phyloP scores from a whole-genome alignment of 805 yeast genomes.

The Vanderwaltozyma polyspora region DNA sequence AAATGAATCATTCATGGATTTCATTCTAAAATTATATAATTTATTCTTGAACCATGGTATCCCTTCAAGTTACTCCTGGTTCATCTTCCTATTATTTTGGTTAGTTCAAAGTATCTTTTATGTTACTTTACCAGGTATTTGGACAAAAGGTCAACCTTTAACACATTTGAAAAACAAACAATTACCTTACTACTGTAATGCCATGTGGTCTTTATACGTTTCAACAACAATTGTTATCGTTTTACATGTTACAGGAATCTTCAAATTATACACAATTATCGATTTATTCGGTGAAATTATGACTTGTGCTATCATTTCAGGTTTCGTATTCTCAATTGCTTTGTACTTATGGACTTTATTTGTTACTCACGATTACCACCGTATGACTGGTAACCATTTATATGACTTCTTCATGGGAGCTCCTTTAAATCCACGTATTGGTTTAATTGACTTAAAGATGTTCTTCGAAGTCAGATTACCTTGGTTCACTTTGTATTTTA shows the following conservation, averaged over 20 bases:
- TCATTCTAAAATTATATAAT: slow-evolving; percentile 33
- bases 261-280: slow-evolving; percentile 61
- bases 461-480: slow-evolving; percentile 96
- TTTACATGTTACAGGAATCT: slow-evolving; percentile 64
- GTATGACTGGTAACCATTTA: slow-evolving; percentile 83
- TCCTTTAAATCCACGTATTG: slow-evolving; percentile 90
- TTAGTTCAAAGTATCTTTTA: slow-evolving; percentile 61
- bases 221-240: slow-evolving; percentile 45
- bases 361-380: slow-evolving; percentile 66
- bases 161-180: slow-evolving; percentile 69
- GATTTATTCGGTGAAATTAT: slow-evolving; percentile 85
- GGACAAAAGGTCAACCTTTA: slow-evolving; percentile 92
- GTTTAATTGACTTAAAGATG: slow-evolving; percentile 88
- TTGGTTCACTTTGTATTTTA: slow-evolving; percentile 81
- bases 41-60: slow-evolving; percentile 41
- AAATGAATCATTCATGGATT: slow-evolving; percentile 40
- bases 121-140: slow-evolving; percentile 79
- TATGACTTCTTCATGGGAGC: slow-evolving; percentile 97
- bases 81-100: slow-evolving; percentile 60
- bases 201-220: slow-evolving; percentile 72
- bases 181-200: slow-evolving; percentile 88
- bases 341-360: slow-evolving; percentile 59
- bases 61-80: slow-evolving; percentile 54
- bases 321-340: slow-evolving; percentile 54
- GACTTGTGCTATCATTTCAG: slow-evolving; percentile 80